Conservation (phyloP, 176 grass and related monocot genomes). For the Oryza glumipatula region DNA sequence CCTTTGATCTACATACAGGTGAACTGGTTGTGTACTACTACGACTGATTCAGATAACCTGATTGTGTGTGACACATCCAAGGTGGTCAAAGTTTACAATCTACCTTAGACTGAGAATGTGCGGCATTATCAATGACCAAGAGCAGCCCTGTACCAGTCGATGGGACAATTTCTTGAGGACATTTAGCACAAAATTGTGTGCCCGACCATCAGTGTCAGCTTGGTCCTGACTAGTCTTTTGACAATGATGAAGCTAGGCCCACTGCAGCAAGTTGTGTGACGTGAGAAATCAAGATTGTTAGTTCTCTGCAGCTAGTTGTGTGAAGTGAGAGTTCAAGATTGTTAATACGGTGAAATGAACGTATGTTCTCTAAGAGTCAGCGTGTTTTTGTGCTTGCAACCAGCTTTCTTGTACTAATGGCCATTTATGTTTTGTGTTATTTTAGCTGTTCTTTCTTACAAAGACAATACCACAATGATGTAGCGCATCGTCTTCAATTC, state of each 20-base stretch:
- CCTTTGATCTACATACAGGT: conserved; percentile 51
- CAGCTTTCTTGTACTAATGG: not conserved
- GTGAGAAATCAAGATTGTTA: not conserved
- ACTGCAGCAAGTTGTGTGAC: not conserved
- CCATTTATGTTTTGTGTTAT: not conserved
- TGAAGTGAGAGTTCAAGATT: not conserved
- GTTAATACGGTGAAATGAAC: conserved; percentile 25
- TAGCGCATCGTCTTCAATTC: not conserved
- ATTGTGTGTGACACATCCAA: conserved; percentile 92
- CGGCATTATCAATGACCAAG: not conserved
- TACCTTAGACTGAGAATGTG: conserved; percentile 38
- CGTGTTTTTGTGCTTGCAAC: not conserved
- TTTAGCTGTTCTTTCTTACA: conserved; percentile 5
- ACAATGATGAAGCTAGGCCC: too few relatives aligned
- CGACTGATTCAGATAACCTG: conserved; percentile 87
- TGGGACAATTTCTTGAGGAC: not conserved
- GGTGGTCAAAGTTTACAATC: conserved; percentile 76
- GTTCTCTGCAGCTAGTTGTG: not conserved
- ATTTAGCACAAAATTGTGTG: conserved; percentile 18
- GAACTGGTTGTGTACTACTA: conserved; percentile 84
- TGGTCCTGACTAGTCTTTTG: too few relatives aligned
- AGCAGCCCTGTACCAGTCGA: too few relatives aligned
- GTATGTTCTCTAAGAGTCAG: not conserved
- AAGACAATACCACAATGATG: not conserved
- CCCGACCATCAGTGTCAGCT: too few relatives aligned